These are phyloP conservation scores for Plantago elongata DNA, from an alignment of 257 asterid species.

Conservation along the genomic window DNA sequence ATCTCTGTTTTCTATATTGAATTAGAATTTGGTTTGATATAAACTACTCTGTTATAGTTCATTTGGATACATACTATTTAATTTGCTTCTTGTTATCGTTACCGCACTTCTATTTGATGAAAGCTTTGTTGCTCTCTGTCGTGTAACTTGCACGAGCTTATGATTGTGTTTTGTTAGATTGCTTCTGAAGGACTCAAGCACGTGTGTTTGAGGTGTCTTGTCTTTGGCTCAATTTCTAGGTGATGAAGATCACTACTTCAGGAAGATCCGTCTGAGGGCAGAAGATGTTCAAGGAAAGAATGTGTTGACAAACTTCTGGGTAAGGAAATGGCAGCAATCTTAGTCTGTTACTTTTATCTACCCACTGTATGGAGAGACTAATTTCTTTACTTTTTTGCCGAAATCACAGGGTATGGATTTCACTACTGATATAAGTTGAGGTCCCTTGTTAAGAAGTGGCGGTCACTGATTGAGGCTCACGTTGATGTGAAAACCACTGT, in stretches of 20 bases:
- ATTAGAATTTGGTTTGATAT: too few species aligned
- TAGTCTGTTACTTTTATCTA: neutral
- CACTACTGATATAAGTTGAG: slow-evolving; percentile 40
- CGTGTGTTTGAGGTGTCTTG: slow-evolving; percentile 81
- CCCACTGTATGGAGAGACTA: neutral
- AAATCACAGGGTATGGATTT: slow-evolving; percentile 36
- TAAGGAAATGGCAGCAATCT: neutral
- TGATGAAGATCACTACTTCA: slow-evolving; percentile 75
- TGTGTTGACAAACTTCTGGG: slow-evolving; percentile 30
- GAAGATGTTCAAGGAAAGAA: slow-evolving; percentile 69
- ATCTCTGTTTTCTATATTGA: too few species aligned
- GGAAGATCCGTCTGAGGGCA: slow-evolving; percentile 81
- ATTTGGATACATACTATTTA: too few species aligned
- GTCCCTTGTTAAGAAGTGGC: slow-evolving; percentile 42
- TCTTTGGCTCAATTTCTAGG: slow-evolving; percentile 82
- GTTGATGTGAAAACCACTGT: slow-evolving; percentile 41
- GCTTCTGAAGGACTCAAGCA: slow-evolving; percentile 95
- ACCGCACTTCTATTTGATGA: too few species aligned
- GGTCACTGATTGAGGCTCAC: slow-evolving; percentile 40
- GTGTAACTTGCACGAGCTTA: too few species aligned
- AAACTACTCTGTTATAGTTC: too few species aligned
- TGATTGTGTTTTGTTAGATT: slow-evolving; percentile 37
- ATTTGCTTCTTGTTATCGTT: too few species aligned
- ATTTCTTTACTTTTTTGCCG: too few species aligned
- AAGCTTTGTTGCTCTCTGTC: too few species aligned